Percentiles rank a stretch among this genome's conserved stretches.
Conservation (phyloP, 1,284 basidiomycete species). For the Ganoderma sinense region DNA sequence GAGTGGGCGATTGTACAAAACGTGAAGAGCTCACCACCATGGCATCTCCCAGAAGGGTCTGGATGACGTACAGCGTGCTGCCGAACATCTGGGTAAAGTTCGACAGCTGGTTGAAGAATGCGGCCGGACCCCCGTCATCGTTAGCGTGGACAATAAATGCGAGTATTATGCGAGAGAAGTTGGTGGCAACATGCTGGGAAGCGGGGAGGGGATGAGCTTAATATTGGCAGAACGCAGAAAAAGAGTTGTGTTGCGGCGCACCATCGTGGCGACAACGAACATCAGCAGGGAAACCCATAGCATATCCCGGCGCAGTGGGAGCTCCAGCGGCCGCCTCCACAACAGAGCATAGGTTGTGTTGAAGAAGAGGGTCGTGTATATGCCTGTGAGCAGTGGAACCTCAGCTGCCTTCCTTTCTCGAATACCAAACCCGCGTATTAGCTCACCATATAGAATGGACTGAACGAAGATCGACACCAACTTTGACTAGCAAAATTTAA, state of each 20-base stretch:
- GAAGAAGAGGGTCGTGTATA: slow-evolving; percentile 20
- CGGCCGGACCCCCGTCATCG: slow-evolving; percentile 32
- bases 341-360: slow-evolving; percentile 18
- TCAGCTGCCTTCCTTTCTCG: neutral
- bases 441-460: slow-evolving; percentile 26
- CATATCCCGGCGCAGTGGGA: slow-evolving; percentile 15
- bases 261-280: slow-evolving; percentile 26
- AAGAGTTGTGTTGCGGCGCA: slow-evolving; percentile 2
- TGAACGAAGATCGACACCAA: slow-evolving; percentile 29
- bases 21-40: slow-evolving; percentile 20
- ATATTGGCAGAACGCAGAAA: neutral
- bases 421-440: neutral
- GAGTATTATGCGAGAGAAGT: slow-evolving; percentile 33
- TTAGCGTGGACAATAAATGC: slow-evolving; percentile 31
- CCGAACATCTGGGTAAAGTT: slow-evolving; percentile 35
- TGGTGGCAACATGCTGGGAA: slow-evolving; percentile 29
- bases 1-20: neutral
- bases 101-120: slow-evolving; percentile 32
- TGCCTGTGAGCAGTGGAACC: slow-evolving; percentile 5
- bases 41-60: slow-evolving; percentile 30
- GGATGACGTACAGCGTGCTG: slow-evolving; percentile 34
- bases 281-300: slow-evolving; percentile 15
- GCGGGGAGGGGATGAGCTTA: neutral
- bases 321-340: slow-evolving; percentile 12
- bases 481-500: slow-evolving; percentile 16